Percentiles rank a stretch among this genome's conserved stretches.
These are phyloP conservation scores for Globisporangium paroecandrum DNA, from an alignment of 352 stramenopile genomes.

Conservation along the genomic window DNA sequence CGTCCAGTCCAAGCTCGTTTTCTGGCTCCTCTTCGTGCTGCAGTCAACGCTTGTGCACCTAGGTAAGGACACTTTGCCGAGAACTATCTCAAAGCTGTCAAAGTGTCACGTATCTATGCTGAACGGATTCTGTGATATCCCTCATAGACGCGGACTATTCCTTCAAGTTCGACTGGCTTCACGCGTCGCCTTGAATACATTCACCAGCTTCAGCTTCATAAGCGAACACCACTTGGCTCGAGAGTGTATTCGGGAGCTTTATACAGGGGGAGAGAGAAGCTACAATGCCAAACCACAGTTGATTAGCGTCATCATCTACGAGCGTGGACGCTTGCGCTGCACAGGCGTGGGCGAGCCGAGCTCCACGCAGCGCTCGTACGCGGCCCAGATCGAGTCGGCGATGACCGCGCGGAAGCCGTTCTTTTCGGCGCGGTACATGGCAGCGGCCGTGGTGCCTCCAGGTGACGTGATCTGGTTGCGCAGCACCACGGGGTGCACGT, in stretches of 20 bases:
- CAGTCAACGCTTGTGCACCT: slow-evolving; percentile 37
- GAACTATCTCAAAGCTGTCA: too few species aligned
- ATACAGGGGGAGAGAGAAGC: background rate
- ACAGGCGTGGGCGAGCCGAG: slow-evolving; percentile 85
- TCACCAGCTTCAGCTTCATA: background rate
- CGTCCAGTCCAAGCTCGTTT: slow-evolving; percentile 37
- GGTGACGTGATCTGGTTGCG: slow-evolving; percentile 94
- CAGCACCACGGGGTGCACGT: slow-evolving; percentile 88
- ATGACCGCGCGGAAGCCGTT: slow-evolving; percentile 93
- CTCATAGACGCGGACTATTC: background rate
- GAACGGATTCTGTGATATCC: too few species aligned
- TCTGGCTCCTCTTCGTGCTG: slow-evolving; percentile 41
- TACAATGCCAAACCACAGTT: background rate
- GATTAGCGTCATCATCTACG: slow-evolving; percentile 21
- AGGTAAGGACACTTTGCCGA: slow-evolving; percentile 9
- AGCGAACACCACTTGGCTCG: background rate
- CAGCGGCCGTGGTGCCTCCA: slow-evolving; percentile 91
- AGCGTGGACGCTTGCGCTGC: slow-evolving; percentile 61
- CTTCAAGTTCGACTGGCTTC: slow-evolving; percentile 2
- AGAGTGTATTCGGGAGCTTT: background rate
- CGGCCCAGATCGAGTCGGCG: slow-evolving; percentile 94
- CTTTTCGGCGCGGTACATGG: slow-evolving; percentile 95
- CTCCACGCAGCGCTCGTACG: slow-evolving; percentile 92
- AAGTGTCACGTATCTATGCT: too few species aligned
- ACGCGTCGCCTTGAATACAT: background rate